Evolutionary conservation across 768 basidiomycete genomes (phyloP).

Genomic region (Sporobolomyces pararoseus): DNA sequence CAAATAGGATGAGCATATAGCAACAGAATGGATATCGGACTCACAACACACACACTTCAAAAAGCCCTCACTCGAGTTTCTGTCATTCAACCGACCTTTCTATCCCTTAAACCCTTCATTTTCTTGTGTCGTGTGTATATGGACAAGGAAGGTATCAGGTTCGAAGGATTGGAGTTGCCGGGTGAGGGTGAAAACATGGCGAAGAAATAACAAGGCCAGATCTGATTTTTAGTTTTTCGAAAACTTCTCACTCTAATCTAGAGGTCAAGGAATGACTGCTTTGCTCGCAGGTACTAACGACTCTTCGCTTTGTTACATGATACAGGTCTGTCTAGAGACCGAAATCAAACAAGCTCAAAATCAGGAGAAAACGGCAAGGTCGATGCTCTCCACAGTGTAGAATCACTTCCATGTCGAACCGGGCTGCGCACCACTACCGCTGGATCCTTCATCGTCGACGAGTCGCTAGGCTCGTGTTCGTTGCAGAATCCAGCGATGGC

Average conservation of each 20-base stretch:
- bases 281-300: no score
- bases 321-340: background rate
- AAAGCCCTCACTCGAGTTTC: background rate
- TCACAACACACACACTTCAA: background rate
- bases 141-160: background rate
- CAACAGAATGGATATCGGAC: slow-evolving; percentile 35
- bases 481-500: no score
- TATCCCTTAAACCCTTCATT: background rate
- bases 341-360: no score
- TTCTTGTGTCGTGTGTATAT: background rate
- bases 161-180: background rate
- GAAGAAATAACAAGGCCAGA: slow-evolving; percentile 38
- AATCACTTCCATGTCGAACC: no score
- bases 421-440: no score
- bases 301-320: background rate
- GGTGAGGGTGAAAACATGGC: background rate
- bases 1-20: slow-evolving; percentile 4
- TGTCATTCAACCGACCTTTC: background rate
- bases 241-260: no score
- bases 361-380: no score
- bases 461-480: no score
- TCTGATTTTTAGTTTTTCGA: no score
- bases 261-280: no score
- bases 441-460: no score
- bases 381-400: no score